Conservation (phyloP, 2,329 filamentous ascomycete species). For the Exophiala sp. region DNA sequence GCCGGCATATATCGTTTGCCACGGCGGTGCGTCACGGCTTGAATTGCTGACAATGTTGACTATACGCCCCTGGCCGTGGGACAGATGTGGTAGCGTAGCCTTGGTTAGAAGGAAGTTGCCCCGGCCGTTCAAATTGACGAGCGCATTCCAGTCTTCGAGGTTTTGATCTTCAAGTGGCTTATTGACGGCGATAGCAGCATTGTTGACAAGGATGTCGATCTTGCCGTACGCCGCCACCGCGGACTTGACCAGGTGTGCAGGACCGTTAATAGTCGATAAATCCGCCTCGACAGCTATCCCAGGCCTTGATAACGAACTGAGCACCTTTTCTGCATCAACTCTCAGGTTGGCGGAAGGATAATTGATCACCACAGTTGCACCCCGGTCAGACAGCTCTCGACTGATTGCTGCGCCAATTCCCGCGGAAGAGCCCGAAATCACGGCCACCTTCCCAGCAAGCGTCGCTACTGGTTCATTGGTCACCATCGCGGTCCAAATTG, state of each 20-base stretch:
- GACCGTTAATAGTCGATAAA: constrained; percentile 38
- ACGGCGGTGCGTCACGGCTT: background rate
- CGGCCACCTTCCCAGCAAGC: constrained; percentile 39
- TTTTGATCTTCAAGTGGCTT: constrained; percentile 34
- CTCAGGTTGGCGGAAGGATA: constrained; percentile 6
- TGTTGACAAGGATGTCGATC: constrained; percentile 45
- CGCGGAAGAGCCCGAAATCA: constrained; percentile 48
- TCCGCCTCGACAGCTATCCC: constrained; percentile 44
- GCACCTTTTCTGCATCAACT: constrained; percentile 15
- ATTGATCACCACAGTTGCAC: constrained; percentile 45
- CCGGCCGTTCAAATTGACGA: constrained; percentile 45
- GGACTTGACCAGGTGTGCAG: constrained; percentile 36
- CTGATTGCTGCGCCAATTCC: constrained; percentile 53
- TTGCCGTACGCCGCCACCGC: constrained; percentile 35
- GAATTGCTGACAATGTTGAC: constrained; percentile 17
- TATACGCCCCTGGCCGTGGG: constrained; percentile 12
- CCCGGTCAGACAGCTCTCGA: constrained; percentile 42
- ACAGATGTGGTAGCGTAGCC: constrained; percentile 10
- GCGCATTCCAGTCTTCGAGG: constrained; percentile 40
- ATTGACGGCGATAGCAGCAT: constrained; percentile 35
- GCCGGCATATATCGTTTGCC: constrained; percentile 23
- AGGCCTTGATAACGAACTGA: constrained; percentile 30
- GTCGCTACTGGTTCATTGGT: too few species aligned
- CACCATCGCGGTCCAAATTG: too few species aligned
- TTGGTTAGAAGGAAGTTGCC: constrained; percentile 45